Evolutionary conservation across 2,329 filamentous ascomycete genomes (phyloP).

Genomic region (Capronia epimyces): DNA sequence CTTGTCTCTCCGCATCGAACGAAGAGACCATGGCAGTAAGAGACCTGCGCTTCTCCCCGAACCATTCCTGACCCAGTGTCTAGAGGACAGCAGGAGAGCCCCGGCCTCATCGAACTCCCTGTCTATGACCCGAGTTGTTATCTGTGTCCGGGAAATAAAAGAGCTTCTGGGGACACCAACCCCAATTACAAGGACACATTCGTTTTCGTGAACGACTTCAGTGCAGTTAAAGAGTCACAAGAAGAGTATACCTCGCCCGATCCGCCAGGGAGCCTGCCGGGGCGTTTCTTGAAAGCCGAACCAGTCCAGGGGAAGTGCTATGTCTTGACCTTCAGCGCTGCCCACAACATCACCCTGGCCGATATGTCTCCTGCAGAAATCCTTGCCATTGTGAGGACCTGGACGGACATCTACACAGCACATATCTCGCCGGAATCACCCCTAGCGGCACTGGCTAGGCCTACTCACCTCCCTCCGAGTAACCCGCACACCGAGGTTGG

Average conservation of each 20-base stretch:
- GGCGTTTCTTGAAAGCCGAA: constrained; percentile 72
- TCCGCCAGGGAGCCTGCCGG: constrained; percentile 55
- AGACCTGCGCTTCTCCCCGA: constrained; percentile 21
- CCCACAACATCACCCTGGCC: constrained; percentile 85
- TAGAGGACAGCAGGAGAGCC: constrained; percentile 72
- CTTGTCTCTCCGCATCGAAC: constrained; percentile 93
- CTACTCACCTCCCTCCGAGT: constrained; percentile 45
- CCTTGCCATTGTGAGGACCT: constrained; percentile 75
- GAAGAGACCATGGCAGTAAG: constrained; percentile 97
- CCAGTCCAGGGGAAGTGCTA: constrained; percentile 93
- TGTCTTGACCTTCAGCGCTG: constrained; percentile 87
- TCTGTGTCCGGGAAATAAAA: constrained; percentile 83
- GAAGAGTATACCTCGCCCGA: constrained; percentile 58
- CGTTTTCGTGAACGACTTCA: constrained; percentile 96
- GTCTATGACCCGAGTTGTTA: constrained; percentile 90
- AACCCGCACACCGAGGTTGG: constrained; percentile 42
- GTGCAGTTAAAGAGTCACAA: constrained; percentile 90
- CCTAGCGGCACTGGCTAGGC: constrained; percentile 47
- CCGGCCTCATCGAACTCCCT: constrained; percentile 64
- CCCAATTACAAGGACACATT: constrained; percentile 83
- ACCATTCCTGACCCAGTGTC: not conserved
- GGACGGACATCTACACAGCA: constrained; percentile 82
- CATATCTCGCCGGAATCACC: constrained; percentile 70
- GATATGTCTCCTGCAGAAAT: constrained; percentile 77
- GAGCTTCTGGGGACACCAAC: constrained; percentile 80